Base-by-base conservation (phyloP, 2,329 filamentous ascomycete genomes). In the Akanthomyces uredinophilus region DNA sequence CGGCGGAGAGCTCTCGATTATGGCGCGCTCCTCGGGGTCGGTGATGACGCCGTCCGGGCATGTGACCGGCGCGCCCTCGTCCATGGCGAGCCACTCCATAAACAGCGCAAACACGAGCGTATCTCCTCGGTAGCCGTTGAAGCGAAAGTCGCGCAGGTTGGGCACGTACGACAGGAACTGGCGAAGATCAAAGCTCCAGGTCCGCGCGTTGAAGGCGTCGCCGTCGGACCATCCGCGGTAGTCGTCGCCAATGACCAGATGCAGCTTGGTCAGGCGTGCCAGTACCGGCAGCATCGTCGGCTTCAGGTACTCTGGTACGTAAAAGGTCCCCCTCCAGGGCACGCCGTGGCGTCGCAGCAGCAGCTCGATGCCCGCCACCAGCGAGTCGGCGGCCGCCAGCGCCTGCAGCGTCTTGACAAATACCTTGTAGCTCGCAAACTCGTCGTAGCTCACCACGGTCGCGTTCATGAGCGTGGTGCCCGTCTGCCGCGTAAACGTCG, bases 111-210 rank as follows among this genome's bases (percentile, higher is more conserved):
- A 60, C 3, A 67, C 60, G 5, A 61, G 20, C 4, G 60, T 20
- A 0, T 62, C 24, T 8, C 37, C 55, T 18, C 65, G 54, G 0
- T 62, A 55, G 20, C 66, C 66, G 66, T 86, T 87, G 49, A 87
- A 68, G 3, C 84, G 78, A 5, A 87, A 73, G 66, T 83, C 79
- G 35, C 75, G 75, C 6, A 87, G 64, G 20, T 81, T 80, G 4
- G 70, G 64, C 1, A 75, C 69, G 32, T 70, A 70, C 1, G 68
- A 67, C 5, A 84, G 69, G 54, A 83, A 82, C 18, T 65, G 65
- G 13, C 70, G 66, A 1, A 76, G 63, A 43, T 67, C 60, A 29
- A 62, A 51, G 7, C 35, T 51, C 52, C 46, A 43, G 8, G 43
- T 51, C 13, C 41, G 13, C 6, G 22, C 32, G 18, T 50, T 49